phyloP scores from a whole-genome alignment of 2,329 filamentous ascomycete species.

The Lecanicillium sp. region DNA sequence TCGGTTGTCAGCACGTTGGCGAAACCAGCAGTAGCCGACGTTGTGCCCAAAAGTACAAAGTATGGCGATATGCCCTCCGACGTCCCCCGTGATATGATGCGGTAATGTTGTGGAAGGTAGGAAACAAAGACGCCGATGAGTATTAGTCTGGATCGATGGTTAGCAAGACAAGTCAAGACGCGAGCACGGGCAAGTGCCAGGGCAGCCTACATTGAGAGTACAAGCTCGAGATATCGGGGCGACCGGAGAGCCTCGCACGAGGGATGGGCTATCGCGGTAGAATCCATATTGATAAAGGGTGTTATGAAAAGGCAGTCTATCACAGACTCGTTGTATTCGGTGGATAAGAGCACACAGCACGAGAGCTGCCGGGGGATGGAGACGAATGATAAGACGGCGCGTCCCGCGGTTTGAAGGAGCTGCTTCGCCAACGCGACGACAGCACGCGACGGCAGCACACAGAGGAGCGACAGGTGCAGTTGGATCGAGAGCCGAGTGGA shows the following conservation, averaged over 20 bases:
- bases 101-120: slow-evolving; percentile 89
- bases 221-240: slow-evolving; percentile 45
- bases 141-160: slow-evolving; percentile 47
- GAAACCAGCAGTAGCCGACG: slow-evolving; percentile 80
- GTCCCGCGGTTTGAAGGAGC: too few relatives aligned
- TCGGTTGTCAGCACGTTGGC: slow-evolving; percentile 87
- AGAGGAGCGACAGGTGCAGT: too few relatives aligned
- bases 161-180: not conserved
- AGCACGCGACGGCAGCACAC: too few relatives aligned
- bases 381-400: too few relatives aligned
- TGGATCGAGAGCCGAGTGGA: too few relatives aligned
- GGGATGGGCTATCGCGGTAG: not conserved
- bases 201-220: slow-evolving; percentile 43
- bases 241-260: slow-evolving; percentile 43
- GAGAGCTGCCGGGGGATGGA: too few relatives aligned
- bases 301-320: too few relatives aligned
- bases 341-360: too few relatives aligned
- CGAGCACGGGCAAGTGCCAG: not conserved
- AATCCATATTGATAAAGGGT: slow-evolving; percentile 9
- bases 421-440: too few relatives aligned
- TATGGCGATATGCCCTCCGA: slow-evolving; percentile 94
- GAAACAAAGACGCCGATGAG: slow-evolving; percentile 83
- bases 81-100: slow-evolving; percentile 76
- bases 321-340: too few relatives aligned
- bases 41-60: slow-evolving; percentile 89